Conservation (phyloP, 495 filamentous ascomycete species). For the Cairneyella variabilis region DNA sequence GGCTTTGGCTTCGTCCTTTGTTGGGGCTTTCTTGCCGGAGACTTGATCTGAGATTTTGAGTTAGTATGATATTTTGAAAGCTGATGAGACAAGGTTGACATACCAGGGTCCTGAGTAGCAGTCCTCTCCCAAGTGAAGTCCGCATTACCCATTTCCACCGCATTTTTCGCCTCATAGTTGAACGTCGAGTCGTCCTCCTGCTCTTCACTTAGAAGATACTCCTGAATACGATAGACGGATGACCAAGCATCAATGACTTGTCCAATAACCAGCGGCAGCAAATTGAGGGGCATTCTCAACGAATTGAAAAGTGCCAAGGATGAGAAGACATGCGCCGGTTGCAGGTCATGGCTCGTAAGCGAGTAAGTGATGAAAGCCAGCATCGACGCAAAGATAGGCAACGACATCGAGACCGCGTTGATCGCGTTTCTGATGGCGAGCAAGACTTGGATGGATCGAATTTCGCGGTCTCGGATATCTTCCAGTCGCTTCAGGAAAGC, state of each 20-base stretch:
- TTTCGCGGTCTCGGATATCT: conserved; percentile 68
- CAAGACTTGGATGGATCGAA: conserved; percentile 72
- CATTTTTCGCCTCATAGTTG: conserved; percentile 58
- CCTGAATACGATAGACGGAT: conserved; percentile 77
- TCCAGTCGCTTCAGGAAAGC: conserved; percentile 75
- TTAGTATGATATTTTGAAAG: no score
- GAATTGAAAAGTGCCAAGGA: conserved; percentile 91
- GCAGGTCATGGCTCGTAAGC: conserved; percentile 63
- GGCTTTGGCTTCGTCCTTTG: conserved; percentile 39
- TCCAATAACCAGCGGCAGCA: conserved; percentile 83
- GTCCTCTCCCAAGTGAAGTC: conserved; percentile 93
- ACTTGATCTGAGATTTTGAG: no score
- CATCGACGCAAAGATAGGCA: conserved; percentile 93
- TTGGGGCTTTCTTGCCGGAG: conserved; percentile 35
- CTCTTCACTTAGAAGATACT: conserved; percentile 84
- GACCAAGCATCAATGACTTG: conserved; percentile 86
- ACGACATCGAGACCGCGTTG: conserved; percentile 66
- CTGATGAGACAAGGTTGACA: no score
- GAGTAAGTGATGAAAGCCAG: conserved; percentile 91
- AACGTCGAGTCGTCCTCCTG: conserved; percentile 66
- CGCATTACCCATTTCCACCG: conserved; percentile 67
- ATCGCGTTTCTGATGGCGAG: conserved; percentile 80
- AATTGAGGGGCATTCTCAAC: conserved; percentile 81
- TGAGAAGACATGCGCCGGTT: conserved; percentile 81
- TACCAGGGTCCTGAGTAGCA: conserved; percentile 55